These are phyloP conservation scores for Hyaloscypha bicolor DNA, from an alignment of 495 filamentous ascomycete genomes.

Conservation along the genomic window DNA sequence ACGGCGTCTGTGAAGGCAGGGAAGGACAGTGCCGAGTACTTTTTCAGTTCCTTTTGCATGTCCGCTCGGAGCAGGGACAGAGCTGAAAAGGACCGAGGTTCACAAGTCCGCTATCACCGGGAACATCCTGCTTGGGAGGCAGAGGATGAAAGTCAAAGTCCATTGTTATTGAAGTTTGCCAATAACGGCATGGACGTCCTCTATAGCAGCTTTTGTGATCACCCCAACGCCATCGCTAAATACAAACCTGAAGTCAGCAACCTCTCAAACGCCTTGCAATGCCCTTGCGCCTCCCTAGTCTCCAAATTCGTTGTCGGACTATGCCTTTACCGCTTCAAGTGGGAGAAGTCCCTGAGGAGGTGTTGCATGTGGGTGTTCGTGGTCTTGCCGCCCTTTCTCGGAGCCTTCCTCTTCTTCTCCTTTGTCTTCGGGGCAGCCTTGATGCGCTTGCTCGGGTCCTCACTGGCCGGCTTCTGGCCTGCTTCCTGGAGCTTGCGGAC, in stretches of 20 bases:
- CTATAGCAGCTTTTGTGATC: not conserved
- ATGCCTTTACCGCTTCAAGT: constrained; percentile 8
- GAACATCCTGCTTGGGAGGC: not conserved
- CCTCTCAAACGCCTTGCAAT: constrained; percentile 12
- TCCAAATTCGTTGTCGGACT: not conserved
- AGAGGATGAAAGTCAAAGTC: not conserved
- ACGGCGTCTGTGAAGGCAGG: not conserved
- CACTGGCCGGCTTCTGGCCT: constrained; percentile 78
- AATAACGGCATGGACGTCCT: not conserved
- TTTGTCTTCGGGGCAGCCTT: constrained; percentile 63
- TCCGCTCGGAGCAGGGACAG: not conserved
- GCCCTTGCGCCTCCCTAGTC: not conserved
- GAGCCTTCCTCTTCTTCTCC: constrained; percentile 66
- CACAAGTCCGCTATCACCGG: not conserved
- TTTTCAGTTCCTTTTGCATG: not conserved
- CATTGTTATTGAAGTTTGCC: not conserved
- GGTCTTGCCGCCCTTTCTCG: constrained; percentile 72
- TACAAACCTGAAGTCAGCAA: not conserved
- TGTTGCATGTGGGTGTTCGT: constrained; percentile 93
- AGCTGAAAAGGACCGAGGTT: not conserved
- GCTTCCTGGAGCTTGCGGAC: constrained; percentile 71
- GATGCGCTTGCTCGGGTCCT: constrained; percentile 65
- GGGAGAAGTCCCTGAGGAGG: constrained; percentile 75
- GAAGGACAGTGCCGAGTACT: not conserved
- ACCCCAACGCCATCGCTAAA: constrained; percentile 17